These are phyloP conservation scores for Medicago arabica DNA, from an alignment of 306 rosid species.

Conservation along the genomic window DNA sequence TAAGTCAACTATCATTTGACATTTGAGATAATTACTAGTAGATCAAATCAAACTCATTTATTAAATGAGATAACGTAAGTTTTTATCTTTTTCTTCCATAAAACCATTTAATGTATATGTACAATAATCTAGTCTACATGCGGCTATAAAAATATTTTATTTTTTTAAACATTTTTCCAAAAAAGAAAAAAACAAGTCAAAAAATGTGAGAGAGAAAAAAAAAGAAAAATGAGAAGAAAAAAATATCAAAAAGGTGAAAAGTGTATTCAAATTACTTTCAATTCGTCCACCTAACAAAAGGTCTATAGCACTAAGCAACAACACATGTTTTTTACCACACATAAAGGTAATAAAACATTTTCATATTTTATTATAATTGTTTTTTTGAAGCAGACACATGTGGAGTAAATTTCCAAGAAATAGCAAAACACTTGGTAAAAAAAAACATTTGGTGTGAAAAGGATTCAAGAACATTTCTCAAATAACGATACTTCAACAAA, in stretches of 20 bases:
- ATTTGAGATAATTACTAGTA: no score
- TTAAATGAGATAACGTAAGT: neutral
- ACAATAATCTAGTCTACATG: no score
- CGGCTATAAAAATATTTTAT: no score
- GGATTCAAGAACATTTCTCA: neutral
- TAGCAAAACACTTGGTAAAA: neutral
- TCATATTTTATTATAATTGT: neutral
- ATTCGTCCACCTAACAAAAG: conserved; percentile 32
- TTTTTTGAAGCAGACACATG: neutral
- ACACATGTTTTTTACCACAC: neutral
- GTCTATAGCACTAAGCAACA: neutral
- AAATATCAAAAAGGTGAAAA: neutral
- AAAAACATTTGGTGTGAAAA: conserved; percentile 15
- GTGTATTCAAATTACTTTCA: neutral
- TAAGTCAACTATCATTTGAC: neutral
- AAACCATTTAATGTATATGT: no score
- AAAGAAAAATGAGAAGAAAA: neutral
- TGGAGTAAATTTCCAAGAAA: conserved; percentile 34
- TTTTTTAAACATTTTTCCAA: no score
- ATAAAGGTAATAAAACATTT: neutral
- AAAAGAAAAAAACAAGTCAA: no score
- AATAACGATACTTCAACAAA: conserved; percentile 34
- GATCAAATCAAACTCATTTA: neutral
- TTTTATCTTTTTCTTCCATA: no score
- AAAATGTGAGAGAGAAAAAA: no score